Evolutionary conservation across 352 stramenopile genomes (phyloP), one percentile per base, ranked within the genome.

Genomic region (Phytophthora fragariae): DNA sequence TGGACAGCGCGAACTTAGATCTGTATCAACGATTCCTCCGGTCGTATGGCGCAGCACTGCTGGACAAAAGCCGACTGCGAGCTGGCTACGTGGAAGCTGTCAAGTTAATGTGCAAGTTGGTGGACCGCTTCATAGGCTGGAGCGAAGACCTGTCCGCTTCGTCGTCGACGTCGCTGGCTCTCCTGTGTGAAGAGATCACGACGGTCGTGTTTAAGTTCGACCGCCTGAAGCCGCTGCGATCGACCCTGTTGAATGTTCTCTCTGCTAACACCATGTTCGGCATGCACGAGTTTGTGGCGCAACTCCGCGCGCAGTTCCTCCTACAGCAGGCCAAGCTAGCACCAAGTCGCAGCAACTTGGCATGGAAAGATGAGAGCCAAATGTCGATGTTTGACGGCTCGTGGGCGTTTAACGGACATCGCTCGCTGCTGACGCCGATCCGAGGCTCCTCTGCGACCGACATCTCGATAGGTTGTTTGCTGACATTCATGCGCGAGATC

Each of bases 191-290:
- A 60, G 73, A 82, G 11, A 77, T 86, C 39, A 68, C 83, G 57
- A 50, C 68, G 41, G 68, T 69, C 21, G 73, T 84, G 21, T 84
- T 86, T 56, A 73, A 82, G 55, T 68, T 73, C 60, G 68, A 82
- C 10, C 37, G 67, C 7, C 65, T 84, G 19, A 73, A 76, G 60
- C 58, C 62, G 11, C 58, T 86, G 29, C 79, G 76, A 24, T 55
- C 70, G 10, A 49, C 63, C 0, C 24, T 86, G 33, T 57, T 84
- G 41, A 67, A 60, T 10, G 58, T 82, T 11, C 67, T 84, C 8
- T 65, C 65, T 5, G 65, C 76, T 4, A 81, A 72, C 29, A 68
- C 39, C 3, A 82, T 86, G 79, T 70, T 77, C 19, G 76, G 79
- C 2, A 71, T 86, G 57, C 70, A 81, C 17, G 44, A 73, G 9